These are phyloP conservation scores for Moesziomyces antarcticus DNA, from an alignment of 1,284 basidiomycete genomes.

Conservation along the genomic window DNA sequence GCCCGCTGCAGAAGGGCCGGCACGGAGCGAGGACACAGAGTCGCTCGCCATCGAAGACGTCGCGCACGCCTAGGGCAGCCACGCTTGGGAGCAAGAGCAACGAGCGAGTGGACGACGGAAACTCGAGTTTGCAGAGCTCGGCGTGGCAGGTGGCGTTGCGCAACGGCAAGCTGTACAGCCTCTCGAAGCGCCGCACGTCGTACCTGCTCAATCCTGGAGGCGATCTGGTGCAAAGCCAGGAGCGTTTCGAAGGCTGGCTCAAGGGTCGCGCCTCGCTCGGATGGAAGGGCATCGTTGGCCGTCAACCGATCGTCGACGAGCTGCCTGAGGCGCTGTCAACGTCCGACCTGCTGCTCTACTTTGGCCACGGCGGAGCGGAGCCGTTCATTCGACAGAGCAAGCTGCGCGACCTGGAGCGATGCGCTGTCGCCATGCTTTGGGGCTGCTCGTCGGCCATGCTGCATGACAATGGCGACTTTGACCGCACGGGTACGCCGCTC, in stretches of 20 bases:
- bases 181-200: conserved; percentile 71
- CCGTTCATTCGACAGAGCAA: conserved; percentile 86
- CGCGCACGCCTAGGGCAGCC: conserved; percentile 4
- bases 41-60: conserved; percentile 24
- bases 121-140: conserved; percentile 6
- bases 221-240: conserved; percentile 86
- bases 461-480: conserved; percentile 90
- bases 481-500: conserved; percentile 88
- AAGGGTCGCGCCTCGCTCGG: conserved; percentile 71
- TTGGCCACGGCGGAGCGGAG: conserved; percentile 95
- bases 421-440: conserved; percentile 97
- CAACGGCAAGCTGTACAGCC: conserved; percentile 47
- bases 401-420: conserved; percentile 80
- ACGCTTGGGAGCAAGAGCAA: conserved; percentile 10
- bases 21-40: conserved; percentile 17
- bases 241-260: conserved; percentile 82
- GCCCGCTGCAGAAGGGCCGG: conserved; percentile 41
- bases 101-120: background rate
- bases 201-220: conserved; percentile 93
- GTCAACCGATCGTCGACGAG: conserved; percentile 70
- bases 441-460: conserved; percentile 94
- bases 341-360: conserved; percentile 74
- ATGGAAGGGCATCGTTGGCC: conserved; percentile 86
- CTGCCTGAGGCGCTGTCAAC: conserved; percentile 48
- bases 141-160: conserved; percentile 41